phyloP scores from a whole-genome alignment of 2,329 filamentous ascomycete genomes.

The Calonectria honghensis region DNA sequence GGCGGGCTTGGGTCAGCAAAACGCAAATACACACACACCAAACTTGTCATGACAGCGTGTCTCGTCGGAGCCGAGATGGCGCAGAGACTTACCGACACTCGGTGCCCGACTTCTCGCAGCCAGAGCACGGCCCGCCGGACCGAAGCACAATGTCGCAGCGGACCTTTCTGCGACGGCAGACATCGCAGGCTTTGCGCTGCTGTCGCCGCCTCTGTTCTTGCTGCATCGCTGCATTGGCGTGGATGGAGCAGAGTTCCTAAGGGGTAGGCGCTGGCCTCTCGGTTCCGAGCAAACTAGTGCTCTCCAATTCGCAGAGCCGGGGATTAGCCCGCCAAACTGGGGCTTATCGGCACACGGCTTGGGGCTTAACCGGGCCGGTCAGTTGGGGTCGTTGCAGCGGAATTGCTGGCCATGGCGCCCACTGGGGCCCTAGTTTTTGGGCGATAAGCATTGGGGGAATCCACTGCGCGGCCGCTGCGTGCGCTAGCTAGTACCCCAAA shows the following conservation, averaged over 20 bases:
- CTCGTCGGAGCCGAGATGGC: conserved; percentile 41
- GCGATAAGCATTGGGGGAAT: background rate
- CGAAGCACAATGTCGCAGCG: conserved; percentile 51
- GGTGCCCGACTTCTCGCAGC: conserved; percentile 52
- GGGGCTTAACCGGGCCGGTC: conserved; percentile 8
- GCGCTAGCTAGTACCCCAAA: background rate
- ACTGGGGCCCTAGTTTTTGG: background rate
- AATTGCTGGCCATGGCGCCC: background rate
- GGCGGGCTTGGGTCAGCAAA: conserved; percentile 11
- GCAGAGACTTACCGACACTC: conserved; percentile 51
- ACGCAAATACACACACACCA: background rate
- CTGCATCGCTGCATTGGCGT: conserved; percentile 19
- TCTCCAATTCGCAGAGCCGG: background rate
- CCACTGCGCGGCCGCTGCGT: background rate
- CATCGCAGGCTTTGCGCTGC: conserved; percentile 53
- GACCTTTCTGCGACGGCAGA: conserved; percentile 53
- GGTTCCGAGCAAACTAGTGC: background rate
- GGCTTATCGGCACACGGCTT: background rate
- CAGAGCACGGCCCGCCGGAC: conserved; percentile 46
- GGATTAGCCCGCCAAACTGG: conserved; percentile 12
- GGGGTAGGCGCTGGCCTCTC: background rate
- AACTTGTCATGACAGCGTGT: background rate
- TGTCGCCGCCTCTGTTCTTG: conserved; percentile 54
- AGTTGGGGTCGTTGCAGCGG: background rate
- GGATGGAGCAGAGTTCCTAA: conserved; percentile 9